These are phyloP conservation scores for Amaranthus hypochondriacus DNA, from an alignment of 148 eudicot genomes.

Conservation along the genomic window DNA sequence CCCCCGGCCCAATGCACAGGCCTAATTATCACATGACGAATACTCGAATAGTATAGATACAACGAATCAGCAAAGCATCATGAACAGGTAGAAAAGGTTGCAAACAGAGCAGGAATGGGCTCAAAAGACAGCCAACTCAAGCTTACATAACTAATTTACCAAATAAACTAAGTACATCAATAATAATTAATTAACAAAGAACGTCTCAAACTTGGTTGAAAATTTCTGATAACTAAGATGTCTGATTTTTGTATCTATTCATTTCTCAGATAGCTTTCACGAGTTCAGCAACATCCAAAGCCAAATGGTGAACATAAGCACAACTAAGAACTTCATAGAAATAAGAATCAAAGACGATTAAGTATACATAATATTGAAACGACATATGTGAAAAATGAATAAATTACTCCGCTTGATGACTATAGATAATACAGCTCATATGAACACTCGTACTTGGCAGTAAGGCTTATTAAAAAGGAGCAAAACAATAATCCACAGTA, in stretches of 20 bases:
- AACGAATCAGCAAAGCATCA: too few species aligned
- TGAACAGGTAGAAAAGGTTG: too few species aligned
- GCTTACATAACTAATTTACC: too few species aligned
- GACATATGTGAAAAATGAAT: neutral
- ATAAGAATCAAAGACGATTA: neutral
- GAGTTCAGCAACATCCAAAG: neutral
- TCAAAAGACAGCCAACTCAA: too few species aligned
- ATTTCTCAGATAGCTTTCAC: neutral
- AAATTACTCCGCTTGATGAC: neutral
- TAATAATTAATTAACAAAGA: too few species aligned
- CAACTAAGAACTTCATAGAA: neutral
- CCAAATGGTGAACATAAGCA: neutral
- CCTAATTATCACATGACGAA: too few species aligned
- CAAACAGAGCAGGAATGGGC: too few species aligned
- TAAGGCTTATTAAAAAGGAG: constrained; percentile 7
- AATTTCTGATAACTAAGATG: neutral
- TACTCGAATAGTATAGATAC: too few species aligned
- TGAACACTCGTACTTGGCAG: neutral
- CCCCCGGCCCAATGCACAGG: too few species aligned
- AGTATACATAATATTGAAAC: neutral
- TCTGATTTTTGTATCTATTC: neutral
- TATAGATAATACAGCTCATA: neutral
- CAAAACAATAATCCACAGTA: constrained; percentile 5
- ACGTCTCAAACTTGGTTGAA: neutral
- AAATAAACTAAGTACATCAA: neutral